Base-by-base conservation (phyloP, 257 asterid species). In the Solanum microdontum region DNA sequence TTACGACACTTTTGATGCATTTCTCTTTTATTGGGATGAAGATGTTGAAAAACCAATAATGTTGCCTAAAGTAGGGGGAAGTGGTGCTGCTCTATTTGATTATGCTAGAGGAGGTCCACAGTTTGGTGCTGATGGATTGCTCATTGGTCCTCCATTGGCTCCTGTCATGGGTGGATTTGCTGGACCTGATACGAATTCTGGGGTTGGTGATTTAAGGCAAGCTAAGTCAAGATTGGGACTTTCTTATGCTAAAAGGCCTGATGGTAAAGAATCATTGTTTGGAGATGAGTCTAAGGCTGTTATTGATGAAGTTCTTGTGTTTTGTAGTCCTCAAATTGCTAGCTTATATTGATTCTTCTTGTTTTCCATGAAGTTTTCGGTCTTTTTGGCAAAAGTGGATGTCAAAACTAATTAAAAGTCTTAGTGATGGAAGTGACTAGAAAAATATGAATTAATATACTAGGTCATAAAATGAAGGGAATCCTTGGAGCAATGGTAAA, bases 151-250 rank as follows among this genome's bases (percentile, higher is more conserved):
- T 11, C 99, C 98, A 7, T 85, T 96, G 48, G 95, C 98, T 2
- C 98, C 99, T 21, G 98, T 95, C 8, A 96, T 96, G 98, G 99
- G 98, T 12, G 98, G 96, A 4, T 96, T 95, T 82, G 94, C 98
- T 0, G 98, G 98, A 68, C 99, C 98, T 11, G 98, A 96, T 91
- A 93, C 97, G 9, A 95, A 93, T 75, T 94, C 98, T 10, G 98
- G 98, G 21, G 86, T 95, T 30, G 98, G 98, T 23, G 95, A 94
- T 75, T 85, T 95, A 55, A 96, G 94, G 90, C 98, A 94, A 60
- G 98, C 95, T 8, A 96, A 94, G 89, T 95, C 98, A 19, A 94
- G 99, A 90, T 83, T 94, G 86, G 98, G 99, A 89, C 87, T 96
- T 87, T 95, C 99, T 30, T 95, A 95, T 87, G 98, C 95, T 72